Evolutionary conservation across 495 filamentous ascomycete species (phyloP).

Genomic region (Aspergillus nanangensis): DNA sequence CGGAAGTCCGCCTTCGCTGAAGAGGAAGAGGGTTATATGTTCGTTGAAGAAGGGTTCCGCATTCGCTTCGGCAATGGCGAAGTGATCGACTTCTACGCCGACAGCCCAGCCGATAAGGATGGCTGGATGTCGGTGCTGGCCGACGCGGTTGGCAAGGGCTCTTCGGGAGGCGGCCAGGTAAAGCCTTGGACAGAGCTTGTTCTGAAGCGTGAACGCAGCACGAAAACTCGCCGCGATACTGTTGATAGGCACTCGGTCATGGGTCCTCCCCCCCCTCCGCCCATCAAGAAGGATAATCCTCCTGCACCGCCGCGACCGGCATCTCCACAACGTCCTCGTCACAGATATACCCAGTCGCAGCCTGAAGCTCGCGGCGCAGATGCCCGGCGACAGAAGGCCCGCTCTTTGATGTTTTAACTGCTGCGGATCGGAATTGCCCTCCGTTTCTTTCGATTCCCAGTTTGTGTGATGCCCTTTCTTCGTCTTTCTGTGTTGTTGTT

Average conservation of each 20-base stretch:
- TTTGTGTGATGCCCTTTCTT: not conserved
- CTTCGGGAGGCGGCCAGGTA: constrained; percentile 34
- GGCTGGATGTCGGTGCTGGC: constrained; percentile 91
- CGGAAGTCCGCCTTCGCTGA: constrained; percentile 94
- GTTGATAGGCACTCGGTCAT: constrained; percentile 20
- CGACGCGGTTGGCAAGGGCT: constrained; percentile 75
- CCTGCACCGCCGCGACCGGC: constrained; percentile 28
- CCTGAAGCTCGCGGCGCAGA: constrained; percentile 36
- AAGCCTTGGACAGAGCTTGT: constrained; percentile 82
- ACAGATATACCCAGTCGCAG: constrained; percentile 43
- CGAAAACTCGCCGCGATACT: constrained; percentile 31
- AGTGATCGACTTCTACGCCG: constrained; percentile 97
- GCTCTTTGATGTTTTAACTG: constrained; percentile 40
- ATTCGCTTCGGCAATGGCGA: constrained; percentile 97
- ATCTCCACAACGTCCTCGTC: constrained; percentile 26
- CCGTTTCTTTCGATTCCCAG: not conserved
- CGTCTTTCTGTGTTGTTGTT: not conserved
- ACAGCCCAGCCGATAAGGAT: constrained; percentile 77
- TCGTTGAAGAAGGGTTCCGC: constrained; percentile 97
- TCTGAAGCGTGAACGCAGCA: constrained; percentile 46
- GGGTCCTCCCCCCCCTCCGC: constrained; percentile 15
- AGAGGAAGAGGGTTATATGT: constrained; percentile 99
- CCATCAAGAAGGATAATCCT: constrained; percentile 20
- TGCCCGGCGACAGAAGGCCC: constrained; percentile 39
- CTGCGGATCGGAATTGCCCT: too few relatives aligned